Evolutionary conservation across 306 rosid genomes (phyloP).

Genomic region (Rubus parviflorus): DNA sequence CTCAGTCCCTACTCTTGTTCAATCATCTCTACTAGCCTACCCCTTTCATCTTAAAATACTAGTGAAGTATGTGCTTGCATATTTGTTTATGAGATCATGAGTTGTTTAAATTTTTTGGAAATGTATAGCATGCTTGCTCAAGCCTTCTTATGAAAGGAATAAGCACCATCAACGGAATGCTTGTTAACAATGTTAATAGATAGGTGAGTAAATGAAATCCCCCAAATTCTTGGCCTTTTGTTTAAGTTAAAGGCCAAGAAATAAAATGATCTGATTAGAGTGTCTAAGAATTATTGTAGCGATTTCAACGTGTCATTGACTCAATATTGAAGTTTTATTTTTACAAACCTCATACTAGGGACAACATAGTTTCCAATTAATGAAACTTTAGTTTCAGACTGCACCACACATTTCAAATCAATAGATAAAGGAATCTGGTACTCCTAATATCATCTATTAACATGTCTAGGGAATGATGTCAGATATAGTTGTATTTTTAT

Average conservation of each 20-base stretch:
- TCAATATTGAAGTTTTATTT: not conserved
- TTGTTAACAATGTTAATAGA: not conserved
- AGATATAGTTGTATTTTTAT: not conserved
- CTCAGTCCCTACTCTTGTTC: not conserved
- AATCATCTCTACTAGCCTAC: slow-evolving; percentile 1
- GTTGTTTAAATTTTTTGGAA: not conserved
- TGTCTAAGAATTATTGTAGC: not conserved
- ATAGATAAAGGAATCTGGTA: not conserved
- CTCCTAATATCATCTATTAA: not conserved
- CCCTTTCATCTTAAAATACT: not conserved
- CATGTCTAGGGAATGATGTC: not conserved
- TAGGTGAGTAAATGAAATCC: not conserved
- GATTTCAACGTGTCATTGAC: not conserved
- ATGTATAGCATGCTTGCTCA: not conserved
- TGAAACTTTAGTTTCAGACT: not conserved
- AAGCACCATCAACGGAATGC: not conserved
- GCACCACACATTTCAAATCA: not conserved
- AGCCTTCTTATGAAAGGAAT: not conserved
- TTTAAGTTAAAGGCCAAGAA: not conserved
- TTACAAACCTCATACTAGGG: not conserved
- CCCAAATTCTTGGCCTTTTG: not conserved
- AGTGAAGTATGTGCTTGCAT: not conserved
- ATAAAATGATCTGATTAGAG: not conserved
- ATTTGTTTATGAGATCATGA: not conserved
- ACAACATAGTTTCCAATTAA: not conserved